Base-by-base conservation (phyloP, 352 stramenopile species). In the Phytophthora cactorum region DNA sequence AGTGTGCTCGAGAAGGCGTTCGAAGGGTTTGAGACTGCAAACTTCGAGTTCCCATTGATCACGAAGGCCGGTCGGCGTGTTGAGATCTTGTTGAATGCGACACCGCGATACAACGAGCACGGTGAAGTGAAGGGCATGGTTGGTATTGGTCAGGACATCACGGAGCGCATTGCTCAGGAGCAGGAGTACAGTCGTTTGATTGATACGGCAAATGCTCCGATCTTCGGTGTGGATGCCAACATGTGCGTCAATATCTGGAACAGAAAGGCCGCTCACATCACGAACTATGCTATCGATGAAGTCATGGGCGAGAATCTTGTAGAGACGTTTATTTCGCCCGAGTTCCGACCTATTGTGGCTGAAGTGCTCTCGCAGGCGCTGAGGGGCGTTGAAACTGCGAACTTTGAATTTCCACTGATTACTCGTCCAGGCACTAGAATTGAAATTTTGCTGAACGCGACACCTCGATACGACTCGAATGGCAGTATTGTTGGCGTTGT, bases 321-420 rank as follows among this genome's bases (percentile, higher is more conserved):
- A 9, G 80, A 92, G 59, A 96, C 83, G 22, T 97, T 98, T 61
- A 96, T 96, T 36, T 93, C 85, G 0, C 77, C 82, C 10, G 86
- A 94, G 49, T 92, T 85, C 50, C 71, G 84, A 14, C 82, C 82
- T 9, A 81, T 87, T 44, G 87, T 95, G 17, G 84, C 83, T n/a
- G 81, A 89, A 49, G 85, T 95, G 12, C 57, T 95, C 10, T 84
- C 84, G 2, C 86, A 92, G 55, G 88, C 86, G 5, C 66, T 96
- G 15, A 76, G 79, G 44, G 88, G 88, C n/a, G 79, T 80, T 11
- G 77, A 96, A 63, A 92, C 88, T 0, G 88, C 88, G 3, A 96
- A 95, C 73, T 98, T 98, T 62, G 92, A 97, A 62, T 95, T 96
- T 69, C 79, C 88, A 45, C 59, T 96, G 12, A 93, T 95, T 49